These are phyloP conservation scores for Botrytis fragariae DNA, from an alignment of 2,329 filamentous ascomycete genomes.

Conservation along the genomic window DNA sequence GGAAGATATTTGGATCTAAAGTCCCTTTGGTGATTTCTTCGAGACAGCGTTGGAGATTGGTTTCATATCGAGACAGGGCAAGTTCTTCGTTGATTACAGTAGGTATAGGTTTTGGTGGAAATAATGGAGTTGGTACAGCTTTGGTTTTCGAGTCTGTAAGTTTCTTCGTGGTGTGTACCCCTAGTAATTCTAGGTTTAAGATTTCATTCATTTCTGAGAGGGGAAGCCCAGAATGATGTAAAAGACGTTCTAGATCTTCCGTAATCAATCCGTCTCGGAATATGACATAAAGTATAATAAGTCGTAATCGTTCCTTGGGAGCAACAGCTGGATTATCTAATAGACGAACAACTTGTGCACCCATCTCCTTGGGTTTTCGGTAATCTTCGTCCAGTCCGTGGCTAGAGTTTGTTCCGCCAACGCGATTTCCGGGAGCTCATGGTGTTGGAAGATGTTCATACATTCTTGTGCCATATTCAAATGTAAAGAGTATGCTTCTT, in stretches of 20 bases:
- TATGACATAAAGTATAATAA: constrained; percentile 82
- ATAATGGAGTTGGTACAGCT: constrained; percentile 63
- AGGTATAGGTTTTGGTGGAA: constrained; percentile 61
- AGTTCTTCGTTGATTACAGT: constrained; percentile 68
- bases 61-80: constrained; percentile 82
- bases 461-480: constrained; percentile 96
- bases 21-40: constrained; percentile 68
- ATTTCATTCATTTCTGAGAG: constrained; percentile 70
- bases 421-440: constrained; percentile 83
- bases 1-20: constrained; percentile 65
- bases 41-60: constrained; percentile 77
- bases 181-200: constrained; percentile 76
- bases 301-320: constrained; percentile 72
- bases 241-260: constrained; percentile 79
- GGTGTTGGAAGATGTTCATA: constrained; percentile 86
- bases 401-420: constrained; percentile 87
- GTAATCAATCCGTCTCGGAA: constrained; percentile 81
- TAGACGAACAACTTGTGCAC: constrained; percentile 81
- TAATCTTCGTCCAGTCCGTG: constrained; percentile 89
- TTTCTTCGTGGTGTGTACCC: constrained; percentile 66
- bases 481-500: constrained; percentile 91
- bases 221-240: constrained; percentile 78
- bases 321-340: constrained; percentile 78
- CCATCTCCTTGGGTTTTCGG: constrained; percentile 83
- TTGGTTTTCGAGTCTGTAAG: constrained; percentile 70